A percentile compares a stretch with the other conserved stretches of the same genome.
Conservation (phyloP, 768 basidiomycete species). For the Trametes coccinea region DNA sequence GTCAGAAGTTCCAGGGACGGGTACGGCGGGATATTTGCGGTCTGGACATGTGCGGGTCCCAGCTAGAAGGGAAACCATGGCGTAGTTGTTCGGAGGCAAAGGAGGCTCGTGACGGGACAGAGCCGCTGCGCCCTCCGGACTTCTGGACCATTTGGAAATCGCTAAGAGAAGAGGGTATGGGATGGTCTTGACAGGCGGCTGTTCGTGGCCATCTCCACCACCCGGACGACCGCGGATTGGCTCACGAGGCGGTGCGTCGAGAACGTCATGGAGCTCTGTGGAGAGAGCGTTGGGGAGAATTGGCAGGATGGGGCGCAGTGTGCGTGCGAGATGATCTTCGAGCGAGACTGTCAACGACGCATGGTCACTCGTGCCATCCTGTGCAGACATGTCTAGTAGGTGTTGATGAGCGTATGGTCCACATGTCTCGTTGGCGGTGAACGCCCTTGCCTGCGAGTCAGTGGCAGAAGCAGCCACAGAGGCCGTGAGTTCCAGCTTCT, state of each 20-base stretch:
- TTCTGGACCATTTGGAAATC: slow-evolving; percentile 70
- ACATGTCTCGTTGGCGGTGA: too few relatives aligned
- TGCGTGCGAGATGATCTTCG: slow-evolving; percentile 59
- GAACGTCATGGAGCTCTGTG: slow-evolving; percentile 41
- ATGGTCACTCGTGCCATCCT: not conserved
- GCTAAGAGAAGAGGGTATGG: slow-evolving; percentile 59
- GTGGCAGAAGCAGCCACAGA: too few relatives aligned
- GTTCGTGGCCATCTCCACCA: not conserved
- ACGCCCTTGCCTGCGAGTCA: too few relatives aligned
- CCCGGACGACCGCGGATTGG: not conserved
- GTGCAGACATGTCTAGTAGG: not conserved
- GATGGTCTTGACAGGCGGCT: slow-evolving; percentile 47
- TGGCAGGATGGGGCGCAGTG: slow-evolving; percentile 45
- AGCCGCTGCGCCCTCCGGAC: slow-evolving; percentile 43
- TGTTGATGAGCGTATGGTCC: not conserved
- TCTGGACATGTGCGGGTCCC: slow-evolving; percentile 80
- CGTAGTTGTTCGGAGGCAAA: slow-evolving; percentile 56
- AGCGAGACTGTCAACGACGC: slow-evolving; percentile 60
- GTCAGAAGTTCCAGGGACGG: slow-evolving; percentile 44
- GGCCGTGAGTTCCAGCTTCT: too few relatives aligned
- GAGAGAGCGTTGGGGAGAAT: slow-evolving; percentile 49
- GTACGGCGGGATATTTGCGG: slow-evolving; percentile 57
- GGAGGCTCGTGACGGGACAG: slow-evolving; percentile 42
- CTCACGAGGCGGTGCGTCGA: slow-evolving; percentile 30
- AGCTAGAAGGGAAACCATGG: slow-evolving; percentile 75